Evolutionary conservation across 2,329 filamentous ascomycete species (phyloP).

Genomic region (Dothiorella sarmentorum): DNA sequence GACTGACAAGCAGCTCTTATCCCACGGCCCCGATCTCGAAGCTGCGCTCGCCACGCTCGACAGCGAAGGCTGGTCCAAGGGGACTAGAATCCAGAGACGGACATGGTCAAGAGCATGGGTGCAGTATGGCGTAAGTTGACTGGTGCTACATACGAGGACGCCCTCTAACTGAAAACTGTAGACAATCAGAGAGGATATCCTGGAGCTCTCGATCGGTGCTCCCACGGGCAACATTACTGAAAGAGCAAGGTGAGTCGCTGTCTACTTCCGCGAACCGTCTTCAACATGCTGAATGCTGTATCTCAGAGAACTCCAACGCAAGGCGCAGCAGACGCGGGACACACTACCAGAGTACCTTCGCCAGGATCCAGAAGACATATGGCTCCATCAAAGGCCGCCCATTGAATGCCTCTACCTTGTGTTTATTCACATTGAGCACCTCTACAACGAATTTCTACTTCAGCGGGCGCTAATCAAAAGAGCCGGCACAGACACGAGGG

Average conservation of each 20-base stretch:
- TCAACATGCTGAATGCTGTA: not conserved
- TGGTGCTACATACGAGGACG: conserved; percentile 30
- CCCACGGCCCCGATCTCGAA: conserved; percentile 29
- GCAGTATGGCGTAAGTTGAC: conserved; percentile 39
- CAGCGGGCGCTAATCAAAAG: conserved; percentile 50
- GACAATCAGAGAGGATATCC: conserved; percentile 50
- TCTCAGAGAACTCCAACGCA: conserved; percentile 25
- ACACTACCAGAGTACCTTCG: conserved; percentile 30
- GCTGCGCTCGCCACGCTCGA: not conserved
- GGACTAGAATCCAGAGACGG: conserved; percentile 42
- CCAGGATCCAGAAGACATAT: conserved; percentile 20
- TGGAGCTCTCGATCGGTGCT: conserved; percentile 53
- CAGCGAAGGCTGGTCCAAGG: conserved; percentile 24
- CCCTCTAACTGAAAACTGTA: not conserved
- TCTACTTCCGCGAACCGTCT: not conserved
- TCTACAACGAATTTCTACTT: conserved; percentile 58
- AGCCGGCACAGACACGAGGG: conserved; percentile 21
- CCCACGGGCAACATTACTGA: conserved; percentile 36
- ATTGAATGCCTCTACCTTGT: conserved; percentile 47
- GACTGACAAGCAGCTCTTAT: conserved; percentile 47
- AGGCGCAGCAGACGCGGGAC: conserved; percentile 24
- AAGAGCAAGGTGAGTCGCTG: conserved; percentile 27
- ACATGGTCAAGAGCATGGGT: conserved; percentile 49
- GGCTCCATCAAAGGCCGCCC: conserved; percentile 18
- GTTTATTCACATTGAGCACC: conserved; percentile 46